A percentile compares a stretch with the other conserved stretches of the same genome.
Conservation (phyloP, 2,329 filamentous ascomycete species). For the Teratosphaeria epicoccoides region DNA sequence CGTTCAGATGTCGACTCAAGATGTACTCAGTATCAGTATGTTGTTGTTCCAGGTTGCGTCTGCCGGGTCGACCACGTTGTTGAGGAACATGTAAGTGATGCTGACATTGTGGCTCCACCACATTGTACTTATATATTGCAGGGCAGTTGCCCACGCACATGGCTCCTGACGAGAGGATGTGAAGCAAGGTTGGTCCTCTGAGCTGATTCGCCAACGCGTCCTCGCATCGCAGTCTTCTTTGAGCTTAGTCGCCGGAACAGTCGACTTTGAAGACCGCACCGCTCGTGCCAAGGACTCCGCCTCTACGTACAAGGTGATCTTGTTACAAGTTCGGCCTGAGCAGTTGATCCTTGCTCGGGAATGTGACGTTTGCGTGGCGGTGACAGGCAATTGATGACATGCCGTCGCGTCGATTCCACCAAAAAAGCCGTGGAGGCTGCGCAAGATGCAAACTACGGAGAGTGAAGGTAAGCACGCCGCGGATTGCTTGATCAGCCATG, state of each 20-base stretch:
- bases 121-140: too few species aligned
- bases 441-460: conserved; percentile 18
- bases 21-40: too few species aligned
- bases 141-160: too few species aligned
- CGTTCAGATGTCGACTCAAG: too few species aligned
- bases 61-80: too few species aligned
- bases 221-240: too few species aligned
- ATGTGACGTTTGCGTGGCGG: neutral
- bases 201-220: too few species aligned
- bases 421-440: conserved; percentile 19
- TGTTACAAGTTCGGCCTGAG: neutral
- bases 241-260: neutral
- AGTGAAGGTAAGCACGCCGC: conserved; percentile 17
- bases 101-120: too few species aligned
- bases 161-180: too few species aligned
- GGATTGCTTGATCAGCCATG: neutral
- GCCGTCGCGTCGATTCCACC: conserved; percentile 21
- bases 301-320: neutral
- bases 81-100: too few species aligned
- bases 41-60: too few species aligned
- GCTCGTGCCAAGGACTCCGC: neutral
- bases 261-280: neutral
- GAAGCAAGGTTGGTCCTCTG: too few species aligned
- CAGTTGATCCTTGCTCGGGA: neutral
- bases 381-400: conserved; percentile 5